A percentile compares a stretch with the other conserved stretches of the same genome.
These are phyloP conservation scores for Rhynchosporium secalis DNA, from an alignment of 2,329 filamentous ascomycete species.

Conservation along the genomic window DNA sequence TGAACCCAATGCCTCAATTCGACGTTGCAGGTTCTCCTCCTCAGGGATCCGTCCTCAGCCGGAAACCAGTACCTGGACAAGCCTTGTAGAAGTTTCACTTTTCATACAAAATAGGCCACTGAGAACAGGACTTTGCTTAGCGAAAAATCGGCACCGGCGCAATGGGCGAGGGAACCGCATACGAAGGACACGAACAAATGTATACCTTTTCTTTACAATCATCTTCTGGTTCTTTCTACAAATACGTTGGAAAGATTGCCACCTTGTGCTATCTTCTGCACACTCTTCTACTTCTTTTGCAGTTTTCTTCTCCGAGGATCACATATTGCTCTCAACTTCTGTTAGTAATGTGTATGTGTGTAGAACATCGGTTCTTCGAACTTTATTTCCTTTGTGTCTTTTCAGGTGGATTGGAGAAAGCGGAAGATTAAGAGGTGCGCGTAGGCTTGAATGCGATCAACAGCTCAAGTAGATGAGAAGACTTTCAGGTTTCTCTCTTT, in stretches of 20 bases:
- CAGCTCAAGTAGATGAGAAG: constrained; percentile 12
- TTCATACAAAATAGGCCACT: constrained; percentile 1
- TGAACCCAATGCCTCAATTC: constrained; percentile 30
- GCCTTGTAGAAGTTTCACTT: constrained; percentile 31
- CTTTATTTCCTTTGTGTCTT: neutral
- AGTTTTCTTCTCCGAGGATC: neutral
- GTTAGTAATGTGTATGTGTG: constrained; percentile 17
- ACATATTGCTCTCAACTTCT: constrained; percentile 10
- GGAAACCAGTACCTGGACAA: constrained; percentile 40
- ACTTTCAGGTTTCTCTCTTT: constrained; percentile 9
- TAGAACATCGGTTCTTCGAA: constrained; percentile 2
- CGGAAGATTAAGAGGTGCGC: neutral
- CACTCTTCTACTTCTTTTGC: neutral
- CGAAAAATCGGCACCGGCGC: constrained; percentile 18
- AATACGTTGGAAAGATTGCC: neutral
- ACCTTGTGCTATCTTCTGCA: neutral
- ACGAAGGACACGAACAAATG: constrained; percentile 30
- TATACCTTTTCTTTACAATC: constrained; percentile 17
- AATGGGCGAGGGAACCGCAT: constrained; percentile 22
- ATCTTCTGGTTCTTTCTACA: constrained; percentile 4
- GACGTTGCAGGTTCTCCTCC: constrained; percentile 20
- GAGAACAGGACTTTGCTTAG: constrained; percentile 12
- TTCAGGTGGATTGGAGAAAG: neutral
- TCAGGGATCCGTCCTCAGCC: constrained; percentile 25
- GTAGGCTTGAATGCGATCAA: neutral